phyloP scores from a whole-genome alignment of 257 asterid species.

The Solanum sejunctum region DNA sequence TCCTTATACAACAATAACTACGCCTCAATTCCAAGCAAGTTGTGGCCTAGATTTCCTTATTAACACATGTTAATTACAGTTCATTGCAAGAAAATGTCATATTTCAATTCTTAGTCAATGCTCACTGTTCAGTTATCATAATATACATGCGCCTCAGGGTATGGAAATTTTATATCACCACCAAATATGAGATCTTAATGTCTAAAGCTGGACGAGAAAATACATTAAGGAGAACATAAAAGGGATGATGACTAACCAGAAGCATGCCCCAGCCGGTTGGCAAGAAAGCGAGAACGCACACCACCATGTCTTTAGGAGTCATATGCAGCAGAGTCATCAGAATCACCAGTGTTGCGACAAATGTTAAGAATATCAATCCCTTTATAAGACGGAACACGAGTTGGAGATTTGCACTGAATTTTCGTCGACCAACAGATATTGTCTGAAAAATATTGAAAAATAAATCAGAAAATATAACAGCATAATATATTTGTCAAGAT shows the following conservation, averaged over 20 bases:
- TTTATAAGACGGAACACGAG: constrained; percentile 88
- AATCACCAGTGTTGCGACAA: constrained; percentile 59
- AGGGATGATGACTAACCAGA: constrained; percentile 42
- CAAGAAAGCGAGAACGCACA: constrained; percentile 90
- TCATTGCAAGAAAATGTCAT: neutral
- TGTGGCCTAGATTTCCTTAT: neutral
- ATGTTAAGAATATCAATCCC: constrained; percentile 86
- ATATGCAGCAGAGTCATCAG: constrained; percentile 66
- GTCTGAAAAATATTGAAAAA: constrained; percentile 33
- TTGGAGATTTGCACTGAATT: constrained; percentile 82
- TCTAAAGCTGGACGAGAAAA: neutral
- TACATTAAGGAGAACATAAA: neutral
- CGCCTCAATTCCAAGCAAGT: neutral
- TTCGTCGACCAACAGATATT: constrained; percentile 84
- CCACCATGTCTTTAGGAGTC: constrained; percentile 65
- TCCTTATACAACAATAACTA: neutral
- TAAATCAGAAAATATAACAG: neutral
- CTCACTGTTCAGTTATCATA: neutral
- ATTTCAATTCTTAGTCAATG: neutral
- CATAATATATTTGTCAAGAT: neutral
- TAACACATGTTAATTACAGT: neutral
- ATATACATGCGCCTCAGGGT: neutral
- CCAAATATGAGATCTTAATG: neutral
- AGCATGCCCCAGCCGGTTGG: constrained; percentile 99
- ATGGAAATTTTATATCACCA: neutral